Evolutionary conservation across 495 filamentous ascomycete genomes (phyloP).

Genomic region (Xylaria bambusicola): DNA sequence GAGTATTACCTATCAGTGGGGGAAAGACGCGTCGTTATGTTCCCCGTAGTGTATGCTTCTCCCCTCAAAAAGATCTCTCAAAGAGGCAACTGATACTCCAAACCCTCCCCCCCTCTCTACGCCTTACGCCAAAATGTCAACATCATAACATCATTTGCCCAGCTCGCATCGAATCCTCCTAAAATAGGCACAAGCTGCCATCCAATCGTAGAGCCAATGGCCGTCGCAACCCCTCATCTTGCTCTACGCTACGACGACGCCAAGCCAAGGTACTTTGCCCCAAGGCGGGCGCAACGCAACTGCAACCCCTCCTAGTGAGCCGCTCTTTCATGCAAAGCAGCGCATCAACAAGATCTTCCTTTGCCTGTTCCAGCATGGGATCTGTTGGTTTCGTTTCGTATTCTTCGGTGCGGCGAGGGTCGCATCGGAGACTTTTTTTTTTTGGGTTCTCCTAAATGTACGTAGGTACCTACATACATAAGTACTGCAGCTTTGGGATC

Average conservation of each 20-base stretch:
- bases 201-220: not conserved
- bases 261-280: too few relatives aligned
- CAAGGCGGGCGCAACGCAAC: not conserved
- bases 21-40: not conserved
- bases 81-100: conserved; percentile 15
- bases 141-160: conserved; percentile 15
- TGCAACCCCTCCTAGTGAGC: conserved; percentile 15
- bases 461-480: too few relatives aligned
- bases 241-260: too few relatives aligned
- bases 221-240: conserved; percentile 5
- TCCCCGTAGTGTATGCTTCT: not conserved
- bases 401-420: not conserved
- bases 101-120: not conserved
- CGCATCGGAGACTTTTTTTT: not conserved
- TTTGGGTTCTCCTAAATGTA: too few relatives aligned
- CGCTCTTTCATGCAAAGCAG: too few relatives aligned
- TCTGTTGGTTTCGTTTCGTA: conserved; percentile 1
- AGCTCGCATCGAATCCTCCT: conserved; percentile 10
- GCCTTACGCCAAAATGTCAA: conserved; percentile 1
- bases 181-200: conserved; percentile 16
- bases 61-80: conserved; percentile 1
- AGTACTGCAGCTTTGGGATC: conserved; percentile 7
- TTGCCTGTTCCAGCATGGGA: not conserved
- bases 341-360: not conserved
- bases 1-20: conserved; percentile 8